Conservation (phyloP, 2,329 filamentous ascomycete species). For the Ceratocystiopsis brevicomis region DNA sequence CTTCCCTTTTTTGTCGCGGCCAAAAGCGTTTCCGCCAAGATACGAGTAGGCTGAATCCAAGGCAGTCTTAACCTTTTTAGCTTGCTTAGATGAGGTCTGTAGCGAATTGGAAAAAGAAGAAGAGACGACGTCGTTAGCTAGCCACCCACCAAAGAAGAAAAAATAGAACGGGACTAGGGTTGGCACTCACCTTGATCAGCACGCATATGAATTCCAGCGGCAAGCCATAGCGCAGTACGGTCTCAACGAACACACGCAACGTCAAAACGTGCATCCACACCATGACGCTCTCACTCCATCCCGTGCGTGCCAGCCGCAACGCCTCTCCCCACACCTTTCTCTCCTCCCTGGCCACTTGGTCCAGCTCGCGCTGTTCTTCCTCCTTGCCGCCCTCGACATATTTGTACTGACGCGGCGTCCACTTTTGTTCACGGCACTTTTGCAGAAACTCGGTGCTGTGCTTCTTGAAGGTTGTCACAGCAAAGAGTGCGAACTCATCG, state of each 20-base stretch:
- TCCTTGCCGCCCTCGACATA: slow-evolving; percentile 79
- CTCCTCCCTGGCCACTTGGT: slow-evolving; percentile 66
- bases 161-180: neutral
- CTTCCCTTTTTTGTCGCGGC: slow-evolving; percentile 80
- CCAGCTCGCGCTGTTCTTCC: slow-evolving; percentile 73
- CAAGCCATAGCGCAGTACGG: slow-evolving; percentile 85
- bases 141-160: slow-evolving; percentile 6
- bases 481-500: slow-evolving; percentile 74
- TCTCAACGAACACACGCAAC: slow-evolving; percentile 89
- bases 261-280: slow-evolving; percentile 87
- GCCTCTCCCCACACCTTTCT: slow-evolving; percentile 87
- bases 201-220: slow-evolving; percentile 78
- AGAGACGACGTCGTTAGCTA: no score
- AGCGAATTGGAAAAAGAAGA: neutral
- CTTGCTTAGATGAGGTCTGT: slow-evolving; percentile 65
- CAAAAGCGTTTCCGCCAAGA: slow-evolving; percentile 84
- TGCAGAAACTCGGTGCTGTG: slow-evolving; percentile 70
- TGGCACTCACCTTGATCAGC: slow-evolving; percentile 52
- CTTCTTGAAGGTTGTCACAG: slow-evolving; percentile 89
- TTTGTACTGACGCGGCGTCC: slow-evolving; percentile 88
- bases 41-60: slow-evolving; percentile 79
- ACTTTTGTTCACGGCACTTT: slow-evolving; percentile 82
- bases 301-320: slow-evolving; percentile 67
- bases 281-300: slow-evolving; percentile 92
- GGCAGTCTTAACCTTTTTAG: slow-evolving; percentile 58